Conservation (phyloP, 2,329 filamentous ascomycete species). For the Juglanconis oblonga region DNA sequence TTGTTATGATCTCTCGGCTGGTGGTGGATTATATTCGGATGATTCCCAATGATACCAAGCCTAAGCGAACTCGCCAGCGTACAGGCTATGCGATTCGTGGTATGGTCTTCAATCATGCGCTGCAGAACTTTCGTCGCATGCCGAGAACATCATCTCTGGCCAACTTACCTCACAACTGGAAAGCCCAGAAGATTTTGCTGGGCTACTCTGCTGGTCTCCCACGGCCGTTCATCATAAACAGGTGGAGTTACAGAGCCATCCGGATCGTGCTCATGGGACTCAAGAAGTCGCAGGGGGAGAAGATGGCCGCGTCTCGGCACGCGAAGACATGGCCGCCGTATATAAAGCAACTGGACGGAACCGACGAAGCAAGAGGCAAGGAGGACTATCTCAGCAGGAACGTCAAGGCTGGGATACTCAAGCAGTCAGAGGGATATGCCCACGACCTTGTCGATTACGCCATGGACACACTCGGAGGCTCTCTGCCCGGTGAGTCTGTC, state of each 20-base stretch:
- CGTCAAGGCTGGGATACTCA: conserved; percentile 50
- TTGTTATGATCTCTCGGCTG: conserved; percentile 27
- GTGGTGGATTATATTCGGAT: conserved; percentile 25
- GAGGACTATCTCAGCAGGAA: conserved; percentile 54
- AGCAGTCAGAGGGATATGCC: conserved; percentile 55
- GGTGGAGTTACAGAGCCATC: conserved; percentile 52
- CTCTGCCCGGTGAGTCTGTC: conserved; percentile 47
- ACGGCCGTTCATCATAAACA: conserved; percentile 49
- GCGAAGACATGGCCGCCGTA: conserved; percentile 60
- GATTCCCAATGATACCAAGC: neutral
- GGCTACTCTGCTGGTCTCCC: conserved; percentile 46
- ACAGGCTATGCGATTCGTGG: conserved; percentile 29
- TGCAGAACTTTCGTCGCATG: conserved; percentile 35
- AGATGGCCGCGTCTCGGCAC: conserved; percentile 45
- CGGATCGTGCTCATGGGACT: conserved; percentile 50
- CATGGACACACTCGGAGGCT: conserved; percentile 52
- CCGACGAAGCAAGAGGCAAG: conserved; percentile 51
- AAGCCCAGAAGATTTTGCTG: conserved; percentile 53
- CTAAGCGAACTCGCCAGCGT: conserved; percentile 13
- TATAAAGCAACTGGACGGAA: conserved; percentile 53
- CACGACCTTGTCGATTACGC: conserved; percentile 44
- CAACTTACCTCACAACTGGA: conserved; percentile 51
- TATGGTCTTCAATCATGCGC: conserved; percentile 37
- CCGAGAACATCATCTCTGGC: conserved; percentile 28
- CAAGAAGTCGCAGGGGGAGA: conserved; percentile 51